A percentile compares a stretch with the other conserved stretches of the same genome.
Evolutionary conservation across 345 rosid genomes (phyloP).

Genomic region (Salix exigua): DNA sequence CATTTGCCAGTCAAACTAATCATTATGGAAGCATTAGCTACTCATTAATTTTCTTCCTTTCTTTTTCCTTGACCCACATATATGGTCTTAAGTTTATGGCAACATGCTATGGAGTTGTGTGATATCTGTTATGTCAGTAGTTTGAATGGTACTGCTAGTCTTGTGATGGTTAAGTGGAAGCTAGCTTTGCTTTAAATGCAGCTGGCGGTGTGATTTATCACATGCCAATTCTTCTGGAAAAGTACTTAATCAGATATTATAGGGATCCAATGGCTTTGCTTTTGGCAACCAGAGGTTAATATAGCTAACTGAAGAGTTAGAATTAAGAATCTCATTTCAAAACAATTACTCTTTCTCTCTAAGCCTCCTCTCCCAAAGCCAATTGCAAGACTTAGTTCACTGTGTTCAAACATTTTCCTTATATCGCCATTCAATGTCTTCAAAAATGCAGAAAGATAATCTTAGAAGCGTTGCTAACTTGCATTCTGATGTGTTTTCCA

Average conservation of each 20-base stretch:
- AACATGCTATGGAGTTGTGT: neutral
- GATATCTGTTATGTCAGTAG: neutral
- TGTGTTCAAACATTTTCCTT: neutral
- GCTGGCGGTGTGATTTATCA: neutral
- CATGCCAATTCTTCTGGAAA: neutral
- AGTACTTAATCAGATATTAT: neutral
- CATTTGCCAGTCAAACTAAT: neutral
- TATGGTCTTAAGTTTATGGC: neutral
- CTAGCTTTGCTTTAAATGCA: neutral
- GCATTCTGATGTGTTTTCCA: neutral
- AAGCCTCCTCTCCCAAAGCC: neutral
- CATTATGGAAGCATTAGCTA: neutral
- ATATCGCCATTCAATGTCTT: neutral
- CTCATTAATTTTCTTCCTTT: neutral
- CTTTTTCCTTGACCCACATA: neutral
- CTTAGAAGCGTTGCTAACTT: neutral
- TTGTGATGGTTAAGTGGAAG: neutral
- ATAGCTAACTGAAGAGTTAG: neutral
- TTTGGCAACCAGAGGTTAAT: neutral
- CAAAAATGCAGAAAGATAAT: neutral
- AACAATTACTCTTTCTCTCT: neutral
- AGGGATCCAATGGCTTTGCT: neutral
- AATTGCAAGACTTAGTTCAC: neutral
- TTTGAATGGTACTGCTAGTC: neutral
- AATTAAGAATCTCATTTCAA: neutral